phyloP scores from a whole-genome alignment of 805 yeast species.

The Wickerhamomyces alni region DNA sequence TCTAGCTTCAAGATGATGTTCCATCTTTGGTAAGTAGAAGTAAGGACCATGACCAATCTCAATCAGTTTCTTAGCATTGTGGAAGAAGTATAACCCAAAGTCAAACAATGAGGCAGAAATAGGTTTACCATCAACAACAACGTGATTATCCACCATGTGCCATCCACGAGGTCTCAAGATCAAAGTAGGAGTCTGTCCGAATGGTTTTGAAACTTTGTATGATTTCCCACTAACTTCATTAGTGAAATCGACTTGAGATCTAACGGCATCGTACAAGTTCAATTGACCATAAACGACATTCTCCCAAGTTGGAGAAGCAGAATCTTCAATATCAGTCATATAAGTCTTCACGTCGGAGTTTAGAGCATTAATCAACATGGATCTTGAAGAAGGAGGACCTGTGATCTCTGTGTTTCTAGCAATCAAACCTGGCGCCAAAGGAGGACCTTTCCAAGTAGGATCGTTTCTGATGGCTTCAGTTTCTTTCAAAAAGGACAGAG shows the following conservation, averaged over 20 bases:
- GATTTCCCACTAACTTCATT: conserved; percentile 23
- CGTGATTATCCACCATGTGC: conserved; percentile 76
- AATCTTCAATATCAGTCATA: conserved; percentile 84
- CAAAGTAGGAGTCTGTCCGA: conserved; percentile 59
- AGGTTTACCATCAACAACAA: conserved; percentile 67
- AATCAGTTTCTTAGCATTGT: conserved; percentile 60
- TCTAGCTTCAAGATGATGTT: conserved; percentile 76
- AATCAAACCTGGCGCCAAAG: conserved; percentile 64
- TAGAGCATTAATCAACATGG: conserved; percentile 78
- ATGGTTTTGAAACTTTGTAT: conserved; percentile 30
- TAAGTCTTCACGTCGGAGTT: conserved; percentile 75
- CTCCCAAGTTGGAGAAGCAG: conserved; percentile 83
- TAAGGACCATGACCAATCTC: conserved; percentile 73
- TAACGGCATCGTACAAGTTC: conserved; percentile 66
- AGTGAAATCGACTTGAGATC: conserved; percentile 54
- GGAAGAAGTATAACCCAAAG: conserved; percentile 73
- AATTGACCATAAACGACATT: conserved; percentile 76
- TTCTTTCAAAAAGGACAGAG: conserved; percentile 56
- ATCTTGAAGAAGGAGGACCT: conserved; percentile 73
- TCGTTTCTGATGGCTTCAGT: conserved; percentile 63
- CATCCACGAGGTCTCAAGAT: conserved; percentile 87
- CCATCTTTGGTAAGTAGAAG: conserved; percentile 82
- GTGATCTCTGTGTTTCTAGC: conserved; percentile 79
- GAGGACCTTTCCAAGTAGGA: conserved; percentile 70
- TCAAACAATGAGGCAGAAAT: conserved; percentile 77